Evolutionary conservation across 2,329 filamentous ascomycete genomes (phyloP), one percentile per base, ranked within the genome.

Genomic region (Venturia pyrina): DNA sequence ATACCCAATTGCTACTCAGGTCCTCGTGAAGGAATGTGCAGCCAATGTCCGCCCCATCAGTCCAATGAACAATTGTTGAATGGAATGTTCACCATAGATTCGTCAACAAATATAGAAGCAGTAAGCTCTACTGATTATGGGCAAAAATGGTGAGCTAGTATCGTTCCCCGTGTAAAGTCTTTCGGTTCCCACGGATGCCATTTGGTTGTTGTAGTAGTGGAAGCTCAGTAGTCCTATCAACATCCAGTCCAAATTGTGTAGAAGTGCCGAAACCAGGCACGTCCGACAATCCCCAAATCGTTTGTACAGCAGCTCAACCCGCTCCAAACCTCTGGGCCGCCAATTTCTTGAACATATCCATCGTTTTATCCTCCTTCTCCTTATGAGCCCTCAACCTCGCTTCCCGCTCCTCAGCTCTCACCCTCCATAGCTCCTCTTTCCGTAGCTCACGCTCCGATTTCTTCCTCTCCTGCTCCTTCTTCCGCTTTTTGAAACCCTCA

Each of bases 401-500:
- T 73, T 96, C 91, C 70, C 92, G 82, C 81, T 97, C 93, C 60
- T 87, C 91, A 67, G 83, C 82, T 72, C 86, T 85, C 13, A 91
- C 91, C 72, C 91, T 79, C 68, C 89, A 78, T 66, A 91, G 82
- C 77, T 96, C 93, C 76, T 97, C 93, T 71, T 90, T 83, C 67
- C 91, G 78, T 19, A 95, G 78, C 80, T 97, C 91, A 64, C 93
- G 77, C 76, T 96, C 92, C 70, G 87, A 91, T 82, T 93, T 96
- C 77, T 88, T 88, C 70, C 84, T 79, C 77, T 91, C 85, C 71
- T 86, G 81, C 66, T 81, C 83, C 70, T 85, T 83, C 75, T 89
- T 85, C 73, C 84, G 79, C 71, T 81, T 82, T 79, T 89, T 93
- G 69, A 87, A 86, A 19, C 77, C 77, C 67, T 91, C 89, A 0